Evolutionary conservation across 1,139 yeast genomes (phyloP).

Genomic region (Yamadazyma dendronema): DNA sequence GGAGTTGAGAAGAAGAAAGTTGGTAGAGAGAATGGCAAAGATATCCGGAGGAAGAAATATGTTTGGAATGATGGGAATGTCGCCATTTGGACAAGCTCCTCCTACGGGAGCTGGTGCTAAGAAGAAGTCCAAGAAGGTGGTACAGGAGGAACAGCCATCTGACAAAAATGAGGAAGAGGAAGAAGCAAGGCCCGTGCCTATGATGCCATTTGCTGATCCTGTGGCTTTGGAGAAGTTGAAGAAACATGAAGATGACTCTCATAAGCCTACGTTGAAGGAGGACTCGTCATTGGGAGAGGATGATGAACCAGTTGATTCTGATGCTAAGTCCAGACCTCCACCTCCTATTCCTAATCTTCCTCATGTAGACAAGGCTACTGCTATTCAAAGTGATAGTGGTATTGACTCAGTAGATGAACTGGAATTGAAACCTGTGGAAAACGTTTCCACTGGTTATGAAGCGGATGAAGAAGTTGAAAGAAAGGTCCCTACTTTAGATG

Average conservation of each 20-base stretch:
- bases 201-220: conserved; percentile 21
- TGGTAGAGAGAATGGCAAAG: conserved; percentile 94
- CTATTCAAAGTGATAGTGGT: conserved; percentile 16
- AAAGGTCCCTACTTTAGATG: conserved; percentile 4
- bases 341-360: conserved; percentile 12
- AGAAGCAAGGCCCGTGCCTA: conserved; percentile 40
- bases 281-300: conserved; percentile 16
- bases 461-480: conserved; percentile 42
- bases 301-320: conserved; percentile 13
- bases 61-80: conserved; percentile 78
- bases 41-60: conserved; percentile 90
- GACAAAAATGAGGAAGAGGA: conserved; percentile 12
- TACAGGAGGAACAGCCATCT: neutral
- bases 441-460: conserved; percentile 42
- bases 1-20: conserved; percentile 71
- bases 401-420: conserved; percentile 7
- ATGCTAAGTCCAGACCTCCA: conserved; percentile 10
- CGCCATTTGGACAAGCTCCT: conserved; percentile 32
- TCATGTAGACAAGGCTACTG: conserved; percentile 17
- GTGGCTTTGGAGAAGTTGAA: conserved; percentile 12
- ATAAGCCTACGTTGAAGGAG: conserved; percentile 10
- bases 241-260: neutral
- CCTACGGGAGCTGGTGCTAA: conserved; percentile 16
- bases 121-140: conserved; percentile 12
- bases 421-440: conserved; percentile 19